Conservation (phyloP, 2,329 filamentous ascomycete species). For the Trichoderma arundinaceum region DNA sequence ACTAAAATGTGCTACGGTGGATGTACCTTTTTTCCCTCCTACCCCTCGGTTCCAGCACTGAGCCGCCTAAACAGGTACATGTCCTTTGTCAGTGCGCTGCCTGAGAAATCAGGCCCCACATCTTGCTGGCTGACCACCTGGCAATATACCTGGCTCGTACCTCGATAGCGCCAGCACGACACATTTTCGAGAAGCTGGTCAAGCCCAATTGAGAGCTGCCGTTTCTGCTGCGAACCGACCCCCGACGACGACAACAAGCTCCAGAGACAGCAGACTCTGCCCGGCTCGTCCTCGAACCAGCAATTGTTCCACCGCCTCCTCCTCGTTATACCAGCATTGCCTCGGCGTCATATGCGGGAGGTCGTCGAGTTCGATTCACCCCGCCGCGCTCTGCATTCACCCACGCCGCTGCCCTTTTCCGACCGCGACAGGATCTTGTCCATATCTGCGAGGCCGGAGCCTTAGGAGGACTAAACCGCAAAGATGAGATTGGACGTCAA, state of each 20-base stretch:
- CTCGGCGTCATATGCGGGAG: conserved; percentile 27
- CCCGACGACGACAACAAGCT: conserved; percentile 28
- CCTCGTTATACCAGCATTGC: not conserved
- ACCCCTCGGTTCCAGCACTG: not conserved
- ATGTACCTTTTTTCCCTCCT: not conserved
- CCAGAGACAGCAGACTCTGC: conserved; percentile 28
- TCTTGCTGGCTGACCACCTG: conserved; percentile 27
- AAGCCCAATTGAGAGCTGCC: conserved; percentile 29
- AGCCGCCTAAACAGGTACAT: not conserved
- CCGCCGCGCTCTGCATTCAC: conserved; percentile 28
- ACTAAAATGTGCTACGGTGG: not conserved
- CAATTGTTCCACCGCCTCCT: conserved; percentile 9
- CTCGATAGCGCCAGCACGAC: conserved; percentile 29
- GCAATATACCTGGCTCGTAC: conserved; percentile 26
- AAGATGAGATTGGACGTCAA: conserved; percentile 53
- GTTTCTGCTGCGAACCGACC: conserved; percentile 28
- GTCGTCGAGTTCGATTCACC: conserved; percentile 26
- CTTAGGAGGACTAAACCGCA: conserved; percentile 31
- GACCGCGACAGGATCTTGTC: conserved; percentile 6
- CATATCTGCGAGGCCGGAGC: conserved; percentile 3
- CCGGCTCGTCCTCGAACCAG: conserved; percentile 15
- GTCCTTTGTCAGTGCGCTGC: not conserved
- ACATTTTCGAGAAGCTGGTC: conserved; percentile 34
- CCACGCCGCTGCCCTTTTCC: conserved; percentile 9
- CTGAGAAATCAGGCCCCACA: conserved; percentile 28